Evolutionary conservation across 2,329 filamentous ascomycete genomes (phyloP).

Genomic region (Alternaria brassicicola): DNA sequence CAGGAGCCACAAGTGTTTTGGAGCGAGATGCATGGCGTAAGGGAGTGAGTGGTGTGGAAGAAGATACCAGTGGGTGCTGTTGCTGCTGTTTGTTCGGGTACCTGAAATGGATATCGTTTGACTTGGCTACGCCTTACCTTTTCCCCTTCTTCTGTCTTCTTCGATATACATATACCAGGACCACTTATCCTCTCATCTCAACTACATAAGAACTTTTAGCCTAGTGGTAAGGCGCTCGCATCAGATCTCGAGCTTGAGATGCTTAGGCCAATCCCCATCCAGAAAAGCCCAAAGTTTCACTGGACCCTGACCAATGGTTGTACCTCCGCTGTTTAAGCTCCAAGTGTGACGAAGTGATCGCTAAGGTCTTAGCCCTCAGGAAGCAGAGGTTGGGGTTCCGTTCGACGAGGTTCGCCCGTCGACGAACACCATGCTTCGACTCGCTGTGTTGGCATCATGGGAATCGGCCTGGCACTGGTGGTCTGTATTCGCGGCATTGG

Average conservation of each 20-base stretch:
- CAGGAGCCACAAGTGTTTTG: not conserved
- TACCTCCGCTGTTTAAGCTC: too few species aligned
- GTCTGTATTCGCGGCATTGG: not conserved
- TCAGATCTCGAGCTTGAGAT: too few species aligned
- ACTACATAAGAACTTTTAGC: too few species aligned
- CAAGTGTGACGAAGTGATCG: not conserved
- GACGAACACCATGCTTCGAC: not conserved
- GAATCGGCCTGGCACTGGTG: not conserved
- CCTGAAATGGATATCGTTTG: not conserved
- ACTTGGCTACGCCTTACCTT: too few species aligned
- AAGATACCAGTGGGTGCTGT: not conserved
- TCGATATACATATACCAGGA: too few species aligned
- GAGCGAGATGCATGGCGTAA: not conserved
- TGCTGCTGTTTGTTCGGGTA: not conserved
- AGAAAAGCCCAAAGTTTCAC: not conserved
- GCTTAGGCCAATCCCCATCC: too few species aligned
- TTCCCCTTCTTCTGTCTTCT: too few species aligned
- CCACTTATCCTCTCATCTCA: too few species aligned
- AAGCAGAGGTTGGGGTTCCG: not conserved
- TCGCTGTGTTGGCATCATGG: not conserved
- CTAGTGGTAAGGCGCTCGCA: too few species aligned
- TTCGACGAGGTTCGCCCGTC: not conserved
- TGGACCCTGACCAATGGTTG: too few species aligned
- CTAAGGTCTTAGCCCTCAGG: not conserved
- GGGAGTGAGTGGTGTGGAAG: not conserved